These are phyloP conservation scores for Umbilicus rupestris DNA, from an alignment of 164 flowering plant species.

Conservation along the genomic window DNA sequence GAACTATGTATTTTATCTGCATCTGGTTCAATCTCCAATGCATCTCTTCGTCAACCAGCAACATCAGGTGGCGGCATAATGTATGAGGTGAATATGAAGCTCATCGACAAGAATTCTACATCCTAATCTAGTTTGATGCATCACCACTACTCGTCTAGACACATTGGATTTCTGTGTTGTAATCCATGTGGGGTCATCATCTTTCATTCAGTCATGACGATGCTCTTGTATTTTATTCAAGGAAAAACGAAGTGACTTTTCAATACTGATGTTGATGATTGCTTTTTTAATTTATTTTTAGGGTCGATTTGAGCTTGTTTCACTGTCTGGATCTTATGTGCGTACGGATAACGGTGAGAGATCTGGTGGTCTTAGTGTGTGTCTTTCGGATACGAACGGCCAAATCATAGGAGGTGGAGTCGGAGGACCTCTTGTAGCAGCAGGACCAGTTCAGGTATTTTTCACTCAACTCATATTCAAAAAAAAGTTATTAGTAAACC, in stretches of 20 bases:
- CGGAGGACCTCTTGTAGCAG: slow-evolving; percentile 72
- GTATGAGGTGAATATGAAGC: slow-evolving; percentile 44
- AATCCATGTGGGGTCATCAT: too few relatives aligned
- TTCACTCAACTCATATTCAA: neutral
- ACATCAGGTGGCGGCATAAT: slow-evolving; percentile 66
- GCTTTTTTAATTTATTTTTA: slow-evolving; percentile 16
- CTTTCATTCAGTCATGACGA: too few relatives aligned
- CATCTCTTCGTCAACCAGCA: slow-evolving; percentile 78
- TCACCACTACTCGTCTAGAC: neutral
- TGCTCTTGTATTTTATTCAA: neutral
- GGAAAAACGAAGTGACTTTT: neutral
- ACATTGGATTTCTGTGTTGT: too few relatives aligned
- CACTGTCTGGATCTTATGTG: slow-evolving; percentile 76
- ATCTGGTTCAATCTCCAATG: slow-evolving; percentile 72
- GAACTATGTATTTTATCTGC: slow-evolving; percentile 87
- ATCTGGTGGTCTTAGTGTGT: slow-evolving; percentile 83
- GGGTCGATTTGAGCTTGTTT: slow-evolving; percentile 83
- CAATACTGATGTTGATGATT: neutral
- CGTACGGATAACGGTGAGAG: slow-evolving; percentile 57
- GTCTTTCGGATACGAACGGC: slow-evolving; percentile 62
- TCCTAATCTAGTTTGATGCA: neutral
- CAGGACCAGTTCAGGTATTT: slow-evolving; percentile 82
- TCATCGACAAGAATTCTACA: neutral
- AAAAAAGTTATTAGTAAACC: neutral
- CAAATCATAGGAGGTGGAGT: slow-evolving; percentile 86